Evolutionary conservation across 73 alveolate genomes (phyloP).

Genomic region (Loxodes magnus): DNA sequence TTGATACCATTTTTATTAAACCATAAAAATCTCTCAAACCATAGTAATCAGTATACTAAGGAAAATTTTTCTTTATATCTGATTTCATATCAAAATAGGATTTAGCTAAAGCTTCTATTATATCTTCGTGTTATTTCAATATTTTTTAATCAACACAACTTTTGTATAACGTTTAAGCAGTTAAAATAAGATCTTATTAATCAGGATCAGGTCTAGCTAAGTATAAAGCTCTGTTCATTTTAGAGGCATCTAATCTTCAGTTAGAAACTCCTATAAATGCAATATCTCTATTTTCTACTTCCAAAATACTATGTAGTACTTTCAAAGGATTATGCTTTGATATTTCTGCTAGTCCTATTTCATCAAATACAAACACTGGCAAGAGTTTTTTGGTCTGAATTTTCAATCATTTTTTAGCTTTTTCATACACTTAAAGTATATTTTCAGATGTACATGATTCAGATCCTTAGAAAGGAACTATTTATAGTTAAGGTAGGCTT

Average conservation of each 20-base stretch:
- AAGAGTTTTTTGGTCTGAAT: neutral
- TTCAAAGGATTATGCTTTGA: conserved; percentile 59
- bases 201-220: conserved; percentile 18
- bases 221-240: conserved; percentile 41
- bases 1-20: neutral
- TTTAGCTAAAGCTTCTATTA: too few relatives aligned
- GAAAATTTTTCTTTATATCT: too few relatives aligned
- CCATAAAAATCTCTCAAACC: conserved; percentile 15
- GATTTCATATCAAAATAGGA: too few relatives aligned
- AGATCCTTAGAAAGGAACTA: conserved; percentile 32
- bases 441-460: conserved; percentile 31
- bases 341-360: conserved; percentile 70
- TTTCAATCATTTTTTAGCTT: neutral
- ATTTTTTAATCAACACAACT: too few relatives aligned
- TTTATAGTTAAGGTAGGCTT: conserved; percentile 4
- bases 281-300: conserved; percentile 28
- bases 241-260: conserved; percentile 59
- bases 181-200: neutral
- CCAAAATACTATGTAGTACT: conserved; percentile 60
- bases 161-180: too few relatives aligned
- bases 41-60: neutral
- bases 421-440: conserved; percentile 13
- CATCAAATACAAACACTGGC: conserved; percentile 55
- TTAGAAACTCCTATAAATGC: conserved; percentile 61
- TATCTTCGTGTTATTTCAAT: too few relatives aligned